Evolutionary conservation across 371 early-diverging fungal genomes (phyloP).

Genomic region (Rhizopus delemar): DNA sequence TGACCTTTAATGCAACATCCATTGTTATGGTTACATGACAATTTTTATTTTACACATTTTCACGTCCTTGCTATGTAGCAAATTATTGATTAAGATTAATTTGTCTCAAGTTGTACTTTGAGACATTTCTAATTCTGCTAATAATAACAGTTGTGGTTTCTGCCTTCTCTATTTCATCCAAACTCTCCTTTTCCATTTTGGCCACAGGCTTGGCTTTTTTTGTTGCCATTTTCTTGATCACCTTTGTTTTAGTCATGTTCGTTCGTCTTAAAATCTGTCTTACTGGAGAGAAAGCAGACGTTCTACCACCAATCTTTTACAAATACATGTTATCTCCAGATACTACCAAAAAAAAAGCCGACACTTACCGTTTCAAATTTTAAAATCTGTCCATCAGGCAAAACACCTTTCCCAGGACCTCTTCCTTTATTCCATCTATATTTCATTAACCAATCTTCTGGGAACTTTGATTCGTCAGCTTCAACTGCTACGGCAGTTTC

Average conservation of each 20-base stretch:
- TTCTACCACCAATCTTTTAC: slow-evolving; percentile 25
- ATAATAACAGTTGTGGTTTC: not conserved
- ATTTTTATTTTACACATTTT: not conserved
- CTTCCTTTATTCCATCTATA: slow-evolving; percentile 62
- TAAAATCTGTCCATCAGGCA: slow-evolving; percentile 41
- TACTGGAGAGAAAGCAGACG: slow-evolving; percentile 25
- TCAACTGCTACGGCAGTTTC: slow-evolving; percentile 51
- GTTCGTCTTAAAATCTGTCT: slow-evolving; percentile 13
- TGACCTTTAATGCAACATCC: too few relatives aligned
- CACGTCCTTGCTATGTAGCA: too few relatives aligned
- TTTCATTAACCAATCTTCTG: slow-evolving; percentile 64
- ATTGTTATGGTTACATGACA: too few relatives aligned
- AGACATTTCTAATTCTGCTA: not conserved
- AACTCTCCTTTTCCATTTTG: too few relatives aligned
- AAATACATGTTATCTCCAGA: not conserved
- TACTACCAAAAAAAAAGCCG: not conserved
- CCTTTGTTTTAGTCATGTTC: not conserved
- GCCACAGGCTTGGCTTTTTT: not conserved
- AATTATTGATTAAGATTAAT: too few relatives aligned
- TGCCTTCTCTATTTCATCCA: not conserved
- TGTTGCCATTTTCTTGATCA: not conserved
- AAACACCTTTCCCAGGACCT: slow-evolving; percentile 25
- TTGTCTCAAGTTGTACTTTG: not conserved
- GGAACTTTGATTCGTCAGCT: slow-evolving; percentile 61
- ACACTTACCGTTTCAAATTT: slow-evolving; percentile 42